A percentile compares a stretch with the other conserved stretches of the same genome.
Evolutionary conservation across 208 protist species (phyloP).

Genomic region (Acanthamoeba royreba): DNA sequence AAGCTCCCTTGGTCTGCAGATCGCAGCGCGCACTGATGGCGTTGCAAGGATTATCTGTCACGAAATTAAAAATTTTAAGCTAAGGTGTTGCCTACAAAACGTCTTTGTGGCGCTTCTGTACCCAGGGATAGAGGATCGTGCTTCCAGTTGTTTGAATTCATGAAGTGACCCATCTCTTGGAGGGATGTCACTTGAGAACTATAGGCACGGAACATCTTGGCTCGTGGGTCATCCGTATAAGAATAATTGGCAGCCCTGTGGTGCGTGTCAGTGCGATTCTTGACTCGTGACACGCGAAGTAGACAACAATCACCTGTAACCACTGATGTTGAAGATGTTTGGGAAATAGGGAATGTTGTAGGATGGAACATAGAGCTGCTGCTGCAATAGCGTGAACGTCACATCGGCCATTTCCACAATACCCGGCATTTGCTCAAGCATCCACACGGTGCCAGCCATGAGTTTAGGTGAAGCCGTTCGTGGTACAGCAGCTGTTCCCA

Average conservation of each 20-base stretch:
- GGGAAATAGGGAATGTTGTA: constrained; percentile 73
- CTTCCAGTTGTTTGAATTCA: constrained; percentile 62
- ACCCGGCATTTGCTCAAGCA: constrained; percentile 71
- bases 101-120: neutral
- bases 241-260: constrained; percentile 45
- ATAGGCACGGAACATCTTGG: constrained; percentile 70
- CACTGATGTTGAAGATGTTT: constrained; percentile 51
- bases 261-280: neutral
- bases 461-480: neutral
- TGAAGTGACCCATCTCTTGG: constrained; percentile 33
- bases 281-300: neutral
- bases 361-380: constrained; percentile 53
- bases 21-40: constrained; percentile 62
- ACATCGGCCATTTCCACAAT: constrained; percentile 35
- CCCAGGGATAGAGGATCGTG: constrained; percentile 54
- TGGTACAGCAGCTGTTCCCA: too few species aligned
- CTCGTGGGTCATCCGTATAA: constrained; percentile 26
- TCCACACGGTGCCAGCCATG: constrained; percentile 53
- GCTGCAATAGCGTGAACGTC: constrained; percentile 51
- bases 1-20: neutral
- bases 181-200: constrained; percentile 22
- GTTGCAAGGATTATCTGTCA: constrained; percentile 47
- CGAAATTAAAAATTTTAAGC: neutral
- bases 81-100: neutral
- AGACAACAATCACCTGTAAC: neutral